Percentiles rank a stretch among this genome's conserved stretches.
Conservation (phyloP, 2,329 filamentous ascomycete genomes). For the Colletotrichum lindemuthianum region DNA sequence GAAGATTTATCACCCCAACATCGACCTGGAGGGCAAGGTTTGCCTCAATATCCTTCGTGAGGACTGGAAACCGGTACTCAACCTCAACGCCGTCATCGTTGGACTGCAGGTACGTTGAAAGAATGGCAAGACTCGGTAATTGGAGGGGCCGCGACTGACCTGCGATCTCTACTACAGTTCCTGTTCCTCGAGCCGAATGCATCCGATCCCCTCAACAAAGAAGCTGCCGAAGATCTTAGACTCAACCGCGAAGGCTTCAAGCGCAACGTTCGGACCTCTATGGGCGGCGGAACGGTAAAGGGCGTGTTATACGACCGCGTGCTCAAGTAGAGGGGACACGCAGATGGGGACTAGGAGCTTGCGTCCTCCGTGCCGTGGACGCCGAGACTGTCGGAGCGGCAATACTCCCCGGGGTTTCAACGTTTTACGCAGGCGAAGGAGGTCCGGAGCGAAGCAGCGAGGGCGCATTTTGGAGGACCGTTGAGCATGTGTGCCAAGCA, state of each 20-base stretch:
- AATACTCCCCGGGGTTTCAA: too few relatives aligned
- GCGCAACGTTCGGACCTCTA: constrained; percentile 85
- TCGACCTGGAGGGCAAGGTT: constrained; percentile 96
- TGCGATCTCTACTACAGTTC: constrained; percentile 66
- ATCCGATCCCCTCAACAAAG: constrained; percentile 97
- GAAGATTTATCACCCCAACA: constrained; percentile 99
- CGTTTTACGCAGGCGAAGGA: background rate
- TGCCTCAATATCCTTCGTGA: constrained; percentile 97
- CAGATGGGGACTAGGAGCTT: background rate
- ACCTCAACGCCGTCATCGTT: constrained; percentile 95
- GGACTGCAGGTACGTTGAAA: constrained; percentile 76
- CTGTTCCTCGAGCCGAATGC: constrained; percentile 98
- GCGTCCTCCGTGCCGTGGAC: too few relatives aligned
- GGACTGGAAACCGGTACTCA: constrained; percentile 99
- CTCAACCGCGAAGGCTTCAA: constrained; percentile 89
- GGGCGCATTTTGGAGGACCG: constrained; percentile 21
- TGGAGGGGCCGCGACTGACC: constrained; percentile 37
- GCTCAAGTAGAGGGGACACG: constrained; percentile 61
- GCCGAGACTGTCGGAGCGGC: too few relatives aligned
- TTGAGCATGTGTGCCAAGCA: constrained; percentile 31
- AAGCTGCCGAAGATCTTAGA: constrained; percentile 92
- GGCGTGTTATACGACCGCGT: constrained; percentile 82
- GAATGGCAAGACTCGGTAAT: too few relatives aligned
- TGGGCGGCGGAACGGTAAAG: constrained; percentile 82
- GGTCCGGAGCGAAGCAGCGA: constrained; percentile 7